These are phyloP conservation scores for Phragmites australis DNA, from an alignment of 176 grass and related monocot species.

Conservation along the genomic window DNA sequence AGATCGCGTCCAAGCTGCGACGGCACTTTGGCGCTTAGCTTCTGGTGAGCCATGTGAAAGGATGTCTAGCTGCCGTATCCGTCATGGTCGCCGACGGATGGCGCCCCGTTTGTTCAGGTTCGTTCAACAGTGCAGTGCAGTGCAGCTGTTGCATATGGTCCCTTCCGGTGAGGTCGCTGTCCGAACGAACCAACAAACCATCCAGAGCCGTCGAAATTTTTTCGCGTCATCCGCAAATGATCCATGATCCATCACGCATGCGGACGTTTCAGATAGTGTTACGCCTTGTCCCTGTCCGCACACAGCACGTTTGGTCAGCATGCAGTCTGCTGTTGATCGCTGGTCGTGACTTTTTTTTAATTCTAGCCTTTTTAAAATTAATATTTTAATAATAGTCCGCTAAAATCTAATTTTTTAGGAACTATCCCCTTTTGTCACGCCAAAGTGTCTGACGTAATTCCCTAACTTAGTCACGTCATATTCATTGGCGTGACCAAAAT, in stretches of 20 bases:
- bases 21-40: background rate
- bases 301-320: background rate
- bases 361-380: no score
- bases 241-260: background rate
- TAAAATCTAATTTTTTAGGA: no score
- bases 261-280: slow-evolving; percentile 8
- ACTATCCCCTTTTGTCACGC: no score
- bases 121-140: background rate
- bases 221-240: slow-evolving; percentile 16
- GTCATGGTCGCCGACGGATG: background rate
- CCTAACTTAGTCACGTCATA: no score
- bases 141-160: background rate
- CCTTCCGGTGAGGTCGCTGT: background rate
- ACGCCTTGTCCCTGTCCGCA: background rate
- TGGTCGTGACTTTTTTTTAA: no score
- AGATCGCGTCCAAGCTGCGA: background rate
- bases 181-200: background rate
- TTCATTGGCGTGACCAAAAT: no score
- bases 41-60: slow-evolving; percentile 28
- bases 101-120: slow-evolving; percentile 1
- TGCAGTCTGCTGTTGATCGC: background rate
- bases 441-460: no score
- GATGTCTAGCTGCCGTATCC: background rate
- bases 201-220: background rate
- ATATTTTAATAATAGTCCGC: no score